These are phyloP conservation scores for Lyophyllum decastes DNA, from an alignment of 768 basidiomycete species.

Conservation along the genomic window DNA sequence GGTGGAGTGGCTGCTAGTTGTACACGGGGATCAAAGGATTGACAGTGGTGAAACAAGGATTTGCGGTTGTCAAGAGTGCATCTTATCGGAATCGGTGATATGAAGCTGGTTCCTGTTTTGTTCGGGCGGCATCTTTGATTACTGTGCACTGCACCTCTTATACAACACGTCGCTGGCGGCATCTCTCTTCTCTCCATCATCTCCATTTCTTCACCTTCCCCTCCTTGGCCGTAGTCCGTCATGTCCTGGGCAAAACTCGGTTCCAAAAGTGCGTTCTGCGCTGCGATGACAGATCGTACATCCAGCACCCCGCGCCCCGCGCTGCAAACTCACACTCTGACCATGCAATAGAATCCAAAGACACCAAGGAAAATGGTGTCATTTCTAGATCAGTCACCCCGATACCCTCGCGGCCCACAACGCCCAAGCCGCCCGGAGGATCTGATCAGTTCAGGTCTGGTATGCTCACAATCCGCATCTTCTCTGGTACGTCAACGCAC, in stretches of 20 bases:
- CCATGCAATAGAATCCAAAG: slow-evolving; percentile 58
- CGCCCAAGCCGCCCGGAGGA: slow-evolving; percentile 60
- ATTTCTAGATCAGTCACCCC: slow-evolving; percentile 80
- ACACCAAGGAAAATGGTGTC: slow-evolving; percentile 67
- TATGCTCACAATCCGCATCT: slow-evolving; percentile 94
- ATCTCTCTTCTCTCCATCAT: slow-evolving; percentile 22
- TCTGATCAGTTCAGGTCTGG: slow-evolving; percentile 79
- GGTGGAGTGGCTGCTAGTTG: not conserved
- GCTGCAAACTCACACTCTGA: slow-evolving; percentile 4
- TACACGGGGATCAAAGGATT: not conserved
- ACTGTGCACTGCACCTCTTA: slow-evolving; percentile 7
- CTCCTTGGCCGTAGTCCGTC: slow-evolving; percentile 15
- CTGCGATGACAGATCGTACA: not conserved
- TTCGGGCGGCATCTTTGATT: slow-evolving; percentile 12
- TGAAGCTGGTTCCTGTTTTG: slow-evolving; percentile 8
- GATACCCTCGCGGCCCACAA: slow-evolving; percentile 79
- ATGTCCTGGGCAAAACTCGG: slow-evolving; percentile 61
- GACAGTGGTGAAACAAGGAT: not conserved
- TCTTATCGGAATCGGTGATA: slow-evolving; percentile 1
- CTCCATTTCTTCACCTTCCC: slow-evolving; percentile 11
- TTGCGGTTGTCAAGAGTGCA: not conserved
- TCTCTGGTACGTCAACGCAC: slow-evolving; percentile 66
- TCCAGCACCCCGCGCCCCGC: slow-evolving; percentile 2
- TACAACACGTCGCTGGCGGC: slow-evolving; percentile 30
- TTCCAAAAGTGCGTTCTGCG: slow-evolving; percentile 38